A percentile compares a stretch with the other conserved stretches of the same genome.
Evolutionary conservation across 2,329 filamentous ascomycete genomes (phyloP).

Genomic region (Colletotrichum sp.): DNA sequence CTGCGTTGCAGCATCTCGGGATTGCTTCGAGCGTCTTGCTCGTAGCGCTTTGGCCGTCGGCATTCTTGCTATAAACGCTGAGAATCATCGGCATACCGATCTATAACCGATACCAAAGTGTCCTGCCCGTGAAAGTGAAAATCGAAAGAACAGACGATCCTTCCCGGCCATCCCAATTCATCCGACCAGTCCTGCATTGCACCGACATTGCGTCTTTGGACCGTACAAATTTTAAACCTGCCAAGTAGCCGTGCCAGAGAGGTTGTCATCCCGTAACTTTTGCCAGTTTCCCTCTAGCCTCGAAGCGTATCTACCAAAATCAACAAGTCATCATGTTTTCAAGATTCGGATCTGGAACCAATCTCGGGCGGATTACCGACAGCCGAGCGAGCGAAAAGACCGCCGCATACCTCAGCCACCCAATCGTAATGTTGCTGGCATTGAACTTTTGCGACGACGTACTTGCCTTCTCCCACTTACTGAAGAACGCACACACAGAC

Average conservation of each 20-base stretch:
- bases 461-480: background rate
- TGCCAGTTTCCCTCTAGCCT: background rate
- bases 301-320: background rate
- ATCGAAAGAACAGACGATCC: background rate
- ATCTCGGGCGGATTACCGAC: background rate
- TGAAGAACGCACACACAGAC: background rate
- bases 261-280: background rate
- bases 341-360: background rate
- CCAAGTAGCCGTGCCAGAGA: background rate
- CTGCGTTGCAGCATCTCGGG: background rate
- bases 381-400: background rate
- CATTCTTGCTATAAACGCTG: background rate
- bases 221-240: background rate
- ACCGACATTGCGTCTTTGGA: background rate
- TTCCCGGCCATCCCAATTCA: background rate
- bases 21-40: background rate
- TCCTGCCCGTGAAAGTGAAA: background rate
- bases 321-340: background rate
- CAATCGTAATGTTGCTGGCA: background rate
- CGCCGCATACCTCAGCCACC: background rate
- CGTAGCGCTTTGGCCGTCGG: background rate
- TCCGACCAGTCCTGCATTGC: background rate
- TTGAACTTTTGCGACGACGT: background rate
- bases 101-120: background rate
- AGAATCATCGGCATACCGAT: background rate